Evolutionary conservation across 2,329 filamentous ascomycete genomes (phyloP).

Genomic region (Arthrobotrys sinensis): DNA sequence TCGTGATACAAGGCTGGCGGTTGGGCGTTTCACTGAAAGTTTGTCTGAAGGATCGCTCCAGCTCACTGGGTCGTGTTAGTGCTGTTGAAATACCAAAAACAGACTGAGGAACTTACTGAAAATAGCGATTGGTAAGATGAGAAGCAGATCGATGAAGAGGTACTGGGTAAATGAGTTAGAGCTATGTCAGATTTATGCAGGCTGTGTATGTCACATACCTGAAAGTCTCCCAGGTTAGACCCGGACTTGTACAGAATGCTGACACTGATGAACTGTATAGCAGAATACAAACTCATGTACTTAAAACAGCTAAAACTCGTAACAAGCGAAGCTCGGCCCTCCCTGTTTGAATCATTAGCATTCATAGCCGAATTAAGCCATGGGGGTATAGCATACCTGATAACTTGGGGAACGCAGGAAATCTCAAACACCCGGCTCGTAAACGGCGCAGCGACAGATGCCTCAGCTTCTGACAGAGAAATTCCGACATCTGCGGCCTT

Average conservation of each 20-base stretch:
- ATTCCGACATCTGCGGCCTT: conserved; percentile 98
- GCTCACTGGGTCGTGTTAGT: conserved; percentile 75
- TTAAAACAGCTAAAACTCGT: conserved; percentile 99
- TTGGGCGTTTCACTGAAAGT: conserved; percentile 87
- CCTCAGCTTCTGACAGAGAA: conserved; percentile 95
- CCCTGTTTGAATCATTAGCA: conserved; percentile 69
- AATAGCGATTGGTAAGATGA: conserved; percentile 95
- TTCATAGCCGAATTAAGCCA: background rate
- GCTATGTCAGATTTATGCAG: conserved; percentile 6
- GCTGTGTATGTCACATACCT: conserved; percentile 71
- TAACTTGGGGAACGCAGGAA: conserved; percentile 92
- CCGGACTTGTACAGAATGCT: conserved; percentile 95
- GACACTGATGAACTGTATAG: conserved; percentile 98
- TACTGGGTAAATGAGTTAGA: conserved; percentile 72
- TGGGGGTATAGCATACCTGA: conserved; percentile 72
- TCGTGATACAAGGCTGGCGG: conserved; percentile 89
- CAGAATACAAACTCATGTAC: conserved; percentile 98
- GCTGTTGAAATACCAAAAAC: background rate
- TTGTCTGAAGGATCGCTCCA: conserved; percentile 88
- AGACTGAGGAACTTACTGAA: conserved; percentile 76
- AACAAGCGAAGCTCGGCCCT: conserved; percentile 94
- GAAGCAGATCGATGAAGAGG: conserved; percentile 90
- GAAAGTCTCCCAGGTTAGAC: conserved; percentile 96
- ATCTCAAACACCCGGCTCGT: conserved; percentile 97
- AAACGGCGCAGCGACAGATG: conserved; percentile 97